Evolutionary conservation across 192 early-diverging fungal genomes (phyloP), one percentile per base, ranked within the genome.

Genomic region (Blastocladiella britannica): DNA sequence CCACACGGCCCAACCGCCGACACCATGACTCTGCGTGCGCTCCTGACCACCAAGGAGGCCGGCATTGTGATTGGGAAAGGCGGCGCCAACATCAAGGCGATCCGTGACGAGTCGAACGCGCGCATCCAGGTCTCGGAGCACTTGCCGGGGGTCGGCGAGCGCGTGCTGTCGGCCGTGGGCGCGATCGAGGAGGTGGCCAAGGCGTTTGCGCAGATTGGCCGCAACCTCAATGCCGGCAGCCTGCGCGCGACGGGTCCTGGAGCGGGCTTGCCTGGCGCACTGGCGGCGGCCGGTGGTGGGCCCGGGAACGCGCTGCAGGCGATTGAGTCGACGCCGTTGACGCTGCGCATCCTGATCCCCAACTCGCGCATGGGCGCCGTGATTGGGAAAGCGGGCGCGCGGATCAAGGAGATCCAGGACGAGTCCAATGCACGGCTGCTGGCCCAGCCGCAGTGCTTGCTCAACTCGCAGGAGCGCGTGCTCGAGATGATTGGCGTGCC

Each of bases 361-460:
- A 84, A 93, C 69, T 78, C 82, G 60, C 70, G 85, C 51, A 91
- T 97, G 82, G 87, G 87, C n/a, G 82, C 82, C 55, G 77, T 97
- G 59, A 94, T 97, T 70, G 94, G 94, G 30, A 86, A 89, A 61
- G 82, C 81, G 64, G 92, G 92, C 54, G 63, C 74, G 56, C 91
- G 89, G 72, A 96, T 97, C 67, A 94, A 91, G 75, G 84, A 93
- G 62, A 89, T 97, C 56, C 93, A 95, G 71, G 86, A 92, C 52
- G 67, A 76, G 12, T 90, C 89, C 15, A 79, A 82, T 28, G 87
- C 86, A 8, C 81, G 83, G 31, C 78, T 96, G 70, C 79, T 79
- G 29, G 87, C 93, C 4, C 79, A 83, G 55, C 89, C 92, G 67
- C 86, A 93, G 60, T 83, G 88, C 71, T 70, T 97, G 26, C 91